Conservation (phyloP, 2,329 filamentous ascomycete genomes). For the Neofusicoccum sp. region DNA sequence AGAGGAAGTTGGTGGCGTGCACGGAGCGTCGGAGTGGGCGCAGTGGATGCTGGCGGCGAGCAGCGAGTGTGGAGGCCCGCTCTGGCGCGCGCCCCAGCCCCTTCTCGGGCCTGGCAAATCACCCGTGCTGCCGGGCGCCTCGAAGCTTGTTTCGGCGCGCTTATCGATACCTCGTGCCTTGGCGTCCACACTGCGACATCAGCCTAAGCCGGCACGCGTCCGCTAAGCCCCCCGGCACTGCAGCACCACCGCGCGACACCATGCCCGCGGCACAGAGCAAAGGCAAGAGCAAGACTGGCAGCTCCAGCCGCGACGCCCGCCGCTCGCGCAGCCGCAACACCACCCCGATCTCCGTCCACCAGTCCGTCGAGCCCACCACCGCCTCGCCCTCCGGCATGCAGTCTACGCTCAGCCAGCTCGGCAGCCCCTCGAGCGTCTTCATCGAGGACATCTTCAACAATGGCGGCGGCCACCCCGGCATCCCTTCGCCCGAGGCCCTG, state of each 20-base stretch:
- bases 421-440: slow-evolving; percentile 59
- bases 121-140: slow-evolving; percentile 1
- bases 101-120: background rate
- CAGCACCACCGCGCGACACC: slow-evolving; percentile 18
- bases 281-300: slow-evolving; percentile 56
- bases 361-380: slow-evolving; percentile 44
- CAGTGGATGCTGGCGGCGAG: slow-evolving; percentile 6
- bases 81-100: slow-evolving; percentile 15
- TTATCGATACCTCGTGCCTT: slow-evolving; percentile 17
- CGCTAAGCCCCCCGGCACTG: slow-evolving; percentile 23
- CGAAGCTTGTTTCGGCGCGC: slow-evolving; percentile 14
- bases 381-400: slow-evolving; percentile 63
- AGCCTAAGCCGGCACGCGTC: slow-evolving; percentile 21
- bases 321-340: slow-evolving; percentile 74
- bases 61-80: slow-evolving; percentile 5
- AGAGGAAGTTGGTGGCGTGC: slow-evolving; percentile 8
- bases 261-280: slow-evolving; percentile 44
- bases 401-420: slow-evolving; percentile 57
- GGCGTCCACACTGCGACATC: slow-evolving; percentile 15
- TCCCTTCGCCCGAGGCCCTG: slow-evolving; percentile 64
- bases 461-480: slow-evolving; percentile 54
- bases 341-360: slow-evolving; percentile 65
- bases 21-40: slow-evolving; percentile 14
- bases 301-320: slow-evolving; percentile 47
- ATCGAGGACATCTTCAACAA: slow-evolving; percentile 72